Evolutionary conservation across 371 early-diverging fungal species (phyloP).

Genomic region (Apophysomyces ossiformis): DNA sequence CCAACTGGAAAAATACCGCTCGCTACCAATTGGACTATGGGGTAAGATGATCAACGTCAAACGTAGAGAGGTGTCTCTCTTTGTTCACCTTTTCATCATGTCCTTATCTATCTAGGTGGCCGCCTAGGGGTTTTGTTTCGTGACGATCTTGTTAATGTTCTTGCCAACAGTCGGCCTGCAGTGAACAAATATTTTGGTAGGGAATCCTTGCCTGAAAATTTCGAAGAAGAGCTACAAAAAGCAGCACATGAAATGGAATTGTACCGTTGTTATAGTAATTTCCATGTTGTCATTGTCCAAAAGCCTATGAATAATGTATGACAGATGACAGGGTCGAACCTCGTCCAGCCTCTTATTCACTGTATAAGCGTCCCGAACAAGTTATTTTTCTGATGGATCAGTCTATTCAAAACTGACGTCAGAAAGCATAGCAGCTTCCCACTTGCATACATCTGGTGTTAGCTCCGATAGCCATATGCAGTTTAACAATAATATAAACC

Average conservation of each 20-base stretch:
- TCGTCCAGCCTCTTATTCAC: no score
- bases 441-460: no score
- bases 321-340: no score
- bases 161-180: background rate
- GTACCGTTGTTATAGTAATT: constrained; percentile 35
- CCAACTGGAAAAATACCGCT: constrained; percentile 25
- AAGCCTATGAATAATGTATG: constrained; percentile 6
- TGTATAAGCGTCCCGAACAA: no score
- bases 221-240: background rate
- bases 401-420: no score
- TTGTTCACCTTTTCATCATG: background rate
- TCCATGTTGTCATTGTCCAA: constrained; percentile 25
- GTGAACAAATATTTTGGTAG: constrained; percentile 2
- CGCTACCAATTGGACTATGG: constrained; percentile 18
- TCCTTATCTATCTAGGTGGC: background rate
- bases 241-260: constrained; percentile 27
- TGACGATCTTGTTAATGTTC: constrained; percentile 15
- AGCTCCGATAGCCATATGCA: no score
- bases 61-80: background rate
- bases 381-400: no score
- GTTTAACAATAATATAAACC: no score
- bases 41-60: constrained; percentile 1
- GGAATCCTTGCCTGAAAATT: background rate
- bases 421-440: no score
- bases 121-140: constrained; percentile 16